A percentile compares a stretch with the other conserved stretches of the same genome.
Conservation (phyloP, 805 yeast species). For the Grigorovia humatica region DNA sequence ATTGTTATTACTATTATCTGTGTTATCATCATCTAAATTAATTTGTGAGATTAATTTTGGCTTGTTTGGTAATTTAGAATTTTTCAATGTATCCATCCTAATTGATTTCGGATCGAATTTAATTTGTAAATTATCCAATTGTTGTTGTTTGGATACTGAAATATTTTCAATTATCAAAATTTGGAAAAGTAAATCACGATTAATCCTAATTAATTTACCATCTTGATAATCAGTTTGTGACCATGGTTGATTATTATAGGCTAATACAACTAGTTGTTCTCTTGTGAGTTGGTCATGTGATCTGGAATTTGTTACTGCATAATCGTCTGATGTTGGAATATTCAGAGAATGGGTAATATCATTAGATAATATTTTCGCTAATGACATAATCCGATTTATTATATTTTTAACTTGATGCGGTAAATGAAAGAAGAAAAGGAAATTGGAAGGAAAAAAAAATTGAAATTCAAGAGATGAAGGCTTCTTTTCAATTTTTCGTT, state of each 20-base stretch:
- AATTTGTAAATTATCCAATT: conserved; percentile 45
- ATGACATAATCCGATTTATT: background rate
- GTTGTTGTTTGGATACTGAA: conserved; percentile 39
- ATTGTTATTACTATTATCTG: background rate
- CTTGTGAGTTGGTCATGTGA: conserved; percentile 3
- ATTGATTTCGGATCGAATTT: conserved; percentile 48
- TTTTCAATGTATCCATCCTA: conserved; percentile 43
- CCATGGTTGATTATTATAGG: conserved; percentile 18
- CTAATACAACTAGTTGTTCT: conserved; percentile 9
- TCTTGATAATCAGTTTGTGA: background rate
- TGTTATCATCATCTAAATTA: conserved; percentile 32
- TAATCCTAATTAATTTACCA: conserved; percentile 15
- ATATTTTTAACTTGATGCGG: too few relatives aligned
- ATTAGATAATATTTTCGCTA: background rate
- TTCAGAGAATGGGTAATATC: conserved; percentile 8
- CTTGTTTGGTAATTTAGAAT: conserved; percentile 11
- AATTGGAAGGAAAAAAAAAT: too few relatives aligned
- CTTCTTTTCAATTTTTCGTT: too few relatives aligned
- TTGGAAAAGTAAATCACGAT: conserved; percentile 37
- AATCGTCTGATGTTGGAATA: background rate
- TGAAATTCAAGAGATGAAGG: too few relatives aligned
- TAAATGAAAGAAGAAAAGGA: too few relatives aligned
- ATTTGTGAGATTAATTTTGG: conserved; percentile 38
- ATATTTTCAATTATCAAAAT: conserved; percentile 47
- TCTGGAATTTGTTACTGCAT: background rate